phyloP scores from a whole-genome alignment of 78 protist genomes.

The Guillardia theta region DNA sequence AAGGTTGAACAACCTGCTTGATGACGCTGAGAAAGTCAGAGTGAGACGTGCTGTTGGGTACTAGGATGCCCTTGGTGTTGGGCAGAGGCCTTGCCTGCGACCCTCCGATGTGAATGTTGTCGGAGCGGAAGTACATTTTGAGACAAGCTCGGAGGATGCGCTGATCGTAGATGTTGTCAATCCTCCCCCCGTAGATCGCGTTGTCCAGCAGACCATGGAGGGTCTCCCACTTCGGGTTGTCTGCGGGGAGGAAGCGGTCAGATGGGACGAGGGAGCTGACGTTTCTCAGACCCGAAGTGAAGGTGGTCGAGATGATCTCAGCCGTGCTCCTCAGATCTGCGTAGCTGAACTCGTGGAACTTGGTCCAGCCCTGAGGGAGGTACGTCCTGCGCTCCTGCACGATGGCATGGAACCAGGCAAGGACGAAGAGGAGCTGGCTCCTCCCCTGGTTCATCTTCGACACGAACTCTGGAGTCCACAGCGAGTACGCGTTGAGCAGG shows the following conservation, averaged over 20 bases:
- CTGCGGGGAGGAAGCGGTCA: too few species aligned
- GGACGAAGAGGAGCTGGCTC: constrained; percentile 59
- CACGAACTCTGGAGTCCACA: background rate
- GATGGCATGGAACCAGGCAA: constrained; percentile 83
- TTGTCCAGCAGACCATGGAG: constrained; percentile 63
- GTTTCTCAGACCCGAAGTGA: background rate
- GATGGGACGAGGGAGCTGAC: background rate
- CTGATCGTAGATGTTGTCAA: constrained; percentile 67
- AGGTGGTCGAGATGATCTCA: constrained; percentile 44
- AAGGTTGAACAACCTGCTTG: too few species aligned
- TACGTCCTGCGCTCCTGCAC: constrained; percentile 85
- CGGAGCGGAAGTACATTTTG: constrained; percentile 33
- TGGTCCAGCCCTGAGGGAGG: constrained; percentile 86
- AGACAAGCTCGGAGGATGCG: constrained; percentile 70
- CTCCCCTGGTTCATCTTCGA: constrained; percentile 41
- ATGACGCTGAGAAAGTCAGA: constrained; percentile 3
- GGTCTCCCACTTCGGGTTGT: constrained; percentile 55
- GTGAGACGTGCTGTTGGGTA: background rate
- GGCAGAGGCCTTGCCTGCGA: background rate
- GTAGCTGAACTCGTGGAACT: constrained; percentile 78
- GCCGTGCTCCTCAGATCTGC: constrained; percentile 76
- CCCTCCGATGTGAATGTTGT: background rate
- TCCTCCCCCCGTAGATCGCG: constrained; percentile 79
- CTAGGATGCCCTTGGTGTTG: background rate
- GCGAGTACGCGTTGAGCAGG: constrained; percentile 36